Evolutionary conservation across 2,329 filamentous ascomycete species (phyloP), one percentile per base, ranked within the genome.

Genomic region (Blumeria graminis): DNA sequence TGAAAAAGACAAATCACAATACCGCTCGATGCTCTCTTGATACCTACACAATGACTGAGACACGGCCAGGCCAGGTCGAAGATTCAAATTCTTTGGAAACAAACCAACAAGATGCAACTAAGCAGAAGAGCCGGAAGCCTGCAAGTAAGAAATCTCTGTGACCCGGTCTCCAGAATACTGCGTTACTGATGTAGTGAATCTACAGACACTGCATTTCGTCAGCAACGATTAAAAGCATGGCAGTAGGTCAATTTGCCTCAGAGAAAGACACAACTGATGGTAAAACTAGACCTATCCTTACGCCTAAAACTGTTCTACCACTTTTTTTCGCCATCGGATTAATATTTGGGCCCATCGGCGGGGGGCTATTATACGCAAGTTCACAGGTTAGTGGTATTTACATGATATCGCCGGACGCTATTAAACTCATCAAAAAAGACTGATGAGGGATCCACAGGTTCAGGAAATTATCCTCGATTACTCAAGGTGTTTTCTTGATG

Each of bases 141-240:
- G 86, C 88, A 63, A 95, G 88, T 94, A 66, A 70, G 74, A 70
- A 57, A 55, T 34, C 48, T 56, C 58, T 59, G 59, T 46, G 16
- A 56, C 57, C 38, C 38, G 45, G 36, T 51, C 45, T 55, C 22
- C 55, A 38, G 46, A 61, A 43, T 41, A 55, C 57, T 46, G 61
- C 55, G 52, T 33, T 51, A 58, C 61, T 63, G 56, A 66, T 56
- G 52, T 52, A 6, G 39, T 43, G 57, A 33, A 48, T 61, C 59
- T 51, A 38, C 55, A 94, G 87, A 96, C 72, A 96, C 90, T 58
- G 92, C 92, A 10, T 98, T 96, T 68, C 80, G 92, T 64, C 92
- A 98, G 69, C 92, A 98, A 71, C 82, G 92, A 67, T 72, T 98
- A 69, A 95, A 96, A 72, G 92, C 92, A 73, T 98, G 92, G 92